phyloP scores from a whole-genome alignment of 192 early-diverging fungal genomes.

The Podila horticola region DNA sequence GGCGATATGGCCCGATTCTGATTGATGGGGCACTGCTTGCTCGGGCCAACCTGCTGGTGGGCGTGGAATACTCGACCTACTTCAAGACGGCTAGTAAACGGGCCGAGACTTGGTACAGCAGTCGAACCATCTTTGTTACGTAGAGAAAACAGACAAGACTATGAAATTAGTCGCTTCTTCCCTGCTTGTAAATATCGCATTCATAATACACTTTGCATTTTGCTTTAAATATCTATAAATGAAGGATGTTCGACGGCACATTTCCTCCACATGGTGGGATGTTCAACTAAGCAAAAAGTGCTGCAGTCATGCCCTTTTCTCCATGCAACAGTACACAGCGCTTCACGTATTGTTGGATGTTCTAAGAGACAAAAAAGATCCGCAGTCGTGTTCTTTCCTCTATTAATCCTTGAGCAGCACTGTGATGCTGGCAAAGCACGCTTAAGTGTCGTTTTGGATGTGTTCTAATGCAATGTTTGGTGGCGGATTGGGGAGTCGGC shows the following conservation, averaged over 20 bases:
- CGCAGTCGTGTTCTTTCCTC: no score
- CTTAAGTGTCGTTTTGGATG: no score
- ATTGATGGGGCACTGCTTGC: constrained; percentile 39
- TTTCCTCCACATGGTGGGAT: no score
- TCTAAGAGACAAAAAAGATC: no score
- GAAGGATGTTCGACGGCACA: no score
- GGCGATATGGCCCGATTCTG: constrained; percentile 37
- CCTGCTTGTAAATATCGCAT: neutral
- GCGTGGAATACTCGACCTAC: constrained; percentile 45
- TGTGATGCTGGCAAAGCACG: no score
- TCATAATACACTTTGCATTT: neutral
- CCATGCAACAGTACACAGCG: no score
- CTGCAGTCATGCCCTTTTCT: no score
- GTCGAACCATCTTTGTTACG: constrained; percentile 23
- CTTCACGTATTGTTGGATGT: no score
- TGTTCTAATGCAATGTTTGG: neutral
- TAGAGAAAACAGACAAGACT: constrained; percentile 5
- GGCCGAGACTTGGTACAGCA: constrained; percentile 34
- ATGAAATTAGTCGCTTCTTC: neutral
- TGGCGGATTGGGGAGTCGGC: neutral
- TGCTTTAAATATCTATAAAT: neutral
- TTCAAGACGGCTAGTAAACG: constrained; percentile 34
- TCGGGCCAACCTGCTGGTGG: constrained; percentile 19
- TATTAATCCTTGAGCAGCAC: no score
- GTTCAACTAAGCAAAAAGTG: no score